Base-by-base conservation (phyloP, 2,329 filamentous ascomycete genomes). In the Juglanconis oblonga region DNA sequence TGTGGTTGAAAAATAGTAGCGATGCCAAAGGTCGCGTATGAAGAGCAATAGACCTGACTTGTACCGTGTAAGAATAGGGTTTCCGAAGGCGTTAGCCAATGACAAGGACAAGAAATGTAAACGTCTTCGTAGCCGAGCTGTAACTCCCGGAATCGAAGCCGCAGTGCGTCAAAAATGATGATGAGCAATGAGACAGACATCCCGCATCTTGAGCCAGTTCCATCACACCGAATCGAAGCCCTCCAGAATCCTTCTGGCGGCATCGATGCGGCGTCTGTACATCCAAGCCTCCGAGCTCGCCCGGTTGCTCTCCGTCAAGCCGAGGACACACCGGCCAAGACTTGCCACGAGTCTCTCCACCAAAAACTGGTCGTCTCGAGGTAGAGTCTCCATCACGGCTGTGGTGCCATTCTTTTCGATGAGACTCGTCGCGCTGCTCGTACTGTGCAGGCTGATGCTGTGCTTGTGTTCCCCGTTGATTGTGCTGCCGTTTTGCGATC, bases 241-340 rank as follows among this genome's bases (percentile, higher is more conserved):
- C 65, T 94, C 90, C 35, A 96, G 77, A 3, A 91, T 82, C 55
- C 84, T 81, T 62, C 87, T 85, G 5, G 92, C 92, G 55, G 86
- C 84, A 65, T 96, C 91, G 54, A 97, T 81, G 65, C 89, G 81
- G 64, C 89, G 79, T 62, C 91, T 80, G 72, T 90, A 86, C 61
- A 88, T 79, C 57, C 87, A 80, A 53, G 81, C 82, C 66, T 90
- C 84, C 62, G 84, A 74, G 66, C 80, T 80, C 60, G 81, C 74
- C 64, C 76, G 75, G 64, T 83, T 77, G 55, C 79, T 73, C 73
- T 89, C 79, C 60, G 82, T 78, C 63, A 88, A 67, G 35, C 79
- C 83, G 8, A 87, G 70, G 1, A 88, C 83, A 61, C 85, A 88
- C 64, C 80, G 79, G 13, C 85, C 85, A 0, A 88, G 73, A 64